Evolutionary conservation across 163 green algal species (phyloP), one percentile per base, ranked within the genome.

Genomic region (Chlorella variabilis): DNA sequence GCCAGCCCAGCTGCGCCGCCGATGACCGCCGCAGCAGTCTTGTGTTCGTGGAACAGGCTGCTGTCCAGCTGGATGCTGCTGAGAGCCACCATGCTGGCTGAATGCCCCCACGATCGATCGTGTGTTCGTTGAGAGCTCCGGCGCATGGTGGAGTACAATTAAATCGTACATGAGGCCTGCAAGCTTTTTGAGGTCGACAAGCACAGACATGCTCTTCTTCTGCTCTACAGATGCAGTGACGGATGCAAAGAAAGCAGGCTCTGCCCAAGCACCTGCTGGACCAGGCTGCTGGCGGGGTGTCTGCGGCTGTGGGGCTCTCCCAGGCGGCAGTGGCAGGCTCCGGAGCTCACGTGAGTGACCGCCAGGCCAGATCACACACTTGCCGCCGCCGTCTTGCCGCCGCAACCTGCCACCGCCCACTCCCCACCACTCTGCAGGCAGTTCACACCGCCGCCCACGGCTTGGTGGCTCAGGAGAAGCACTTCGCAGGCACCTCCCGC

Each of bases 1-100:
- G 63, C 75, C 18, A 84, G n/a, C 1, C 67, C 79, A 34, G 65
- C 54, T 8, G 73, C 56, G 25, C 79, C 79, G 4, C 70, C 84
- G 29, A 84, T 71, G 18, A 77, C 29, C 23, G 78, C 71, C 33
- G 42, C 71, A 75, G 56, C 38, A 36, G 29, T 38, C 56, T 70
- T 70, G 73, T 71, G 71, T 36, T 80, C 73, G 27, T 80, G 33
- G 33, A 68, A 13, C 58, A 11, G 71, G n/a, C 51, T 29, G 56
- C 56, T 51, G 39, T 27, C 59, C 38, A 58, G 20, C n/a, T 71
- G 56, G 15, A 41, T 9, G n/a, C 27, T 51, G 15, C 39, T 31
- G 21, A 71, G 25, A 7, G 9, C 7, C 59, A 63, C 29, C 59
- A 73, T 81, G 75, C 4, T 29, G 33, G 11, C n/a, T n/a, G n/a